Evolutionary conservation across 2,329 filamentous ascomycete species (phyloP).

Genomic region (Alternaria sp.): DNA sequence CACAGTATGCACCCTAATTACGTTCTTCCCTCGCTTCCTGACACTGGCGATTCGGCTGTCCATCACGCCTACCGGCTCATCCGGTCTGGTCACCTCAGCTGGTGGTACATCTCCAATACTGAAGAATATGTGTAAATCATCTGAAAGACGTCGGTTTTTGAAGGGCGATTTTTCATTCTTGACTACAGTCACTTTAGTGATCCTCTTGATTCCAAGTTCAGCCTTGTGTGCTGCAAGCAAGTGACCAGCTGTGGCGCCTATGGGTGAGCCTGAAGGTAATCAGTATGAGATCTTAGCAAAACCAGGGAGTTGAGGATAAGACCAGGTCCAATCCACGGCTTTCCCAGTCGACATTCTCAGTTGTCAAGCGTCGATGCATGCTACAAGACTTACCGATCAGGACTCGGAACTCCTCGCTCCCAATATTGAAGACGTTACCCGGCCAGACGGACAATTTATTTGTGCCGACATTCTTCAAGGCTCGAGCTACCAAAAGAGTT

Average conservation of each 20-base stretch:
- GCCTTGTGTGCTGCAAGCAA: conserved; percentile 27
- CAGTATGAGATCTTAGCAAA: background rate
- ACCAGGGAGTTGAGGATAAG: background rate
- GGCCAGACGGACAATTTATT: conserved; percentile 26
- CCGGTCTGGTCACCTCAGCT: background rate
- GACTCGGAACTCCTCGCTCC: conserved; percentile 26
- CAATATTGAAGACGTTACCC: conserved; percentile 21
- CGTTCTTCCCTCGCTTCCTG: background rate
- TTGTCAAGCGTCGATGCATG: background rate
- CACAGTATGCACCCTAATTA: conserved; percentile 1
- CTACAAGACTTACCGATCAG: conserved; percentile 27
- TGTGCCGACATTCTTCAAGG: conserved; percentile 17
- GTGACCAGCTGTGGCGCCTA: conserved; percentile 27
- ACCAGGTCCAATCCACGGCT: background rate
- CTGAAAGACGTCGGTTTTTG: background rate
- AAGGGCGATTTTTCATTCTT: background rate
- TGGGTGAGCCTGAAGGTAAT: conserved; percentile 25
- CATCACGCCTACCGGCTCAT: background rate
- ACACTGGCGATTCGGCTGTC: background rate
- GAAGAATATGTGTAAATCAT: conserved; percentile 27
- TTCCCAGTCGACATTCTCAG: too few relatives aligned
- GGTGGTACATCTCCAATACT: conserved; percentile 23
- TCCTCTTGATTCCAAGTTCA: conserved; percentile 28
- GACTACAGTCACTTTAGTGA: conserved; percentile 24
- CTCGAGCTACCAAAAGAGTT: conserved; percentile 21